phyloP scores from a whole-genome alignment of 2,329 filamentous ascomycete species.

The Dichotomopilus funicola region DNA sequence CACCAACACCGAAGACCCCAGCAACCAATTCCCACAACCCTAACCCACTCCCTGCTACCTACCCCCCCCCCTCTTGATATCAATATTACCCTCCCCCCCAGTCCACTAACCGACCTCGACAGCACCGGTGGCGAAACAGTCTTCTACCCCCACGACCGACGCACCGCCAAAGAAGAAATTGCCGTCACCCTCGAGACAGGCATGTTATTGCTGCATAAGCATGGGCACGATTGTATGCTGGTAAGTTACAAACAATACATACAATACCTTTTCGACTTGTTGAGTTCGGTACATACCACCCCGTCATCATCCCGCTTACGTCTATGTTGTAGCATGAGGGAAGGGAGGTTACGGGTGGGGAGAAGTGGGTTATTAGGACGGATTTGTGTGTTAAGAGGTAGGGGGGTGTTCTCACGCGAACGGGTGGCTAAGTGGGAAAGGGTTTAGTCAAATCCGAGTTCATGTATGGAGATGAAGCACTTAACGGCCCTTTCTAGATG shows the following conservation, averaged over 20 bases:
- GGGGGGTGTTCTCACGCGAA: constrained; percentile 27
- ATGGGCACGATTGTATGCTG: constrained; percentile 82
- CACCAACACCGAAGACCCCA: not conserved
- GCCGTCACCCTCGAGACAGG: constrained; percentile 73
- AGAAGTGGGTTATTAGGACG: constrained; percentile 87
- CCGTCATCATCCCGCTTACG: not conserved
- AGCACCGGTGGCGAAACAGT: constrained; percentile 76
- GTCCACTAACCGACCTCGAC: not conserved
- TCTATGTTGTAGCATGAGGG: constrained; percentile 61
- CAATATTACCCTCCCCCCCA: no score
- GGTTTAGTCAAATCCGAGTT: no score
- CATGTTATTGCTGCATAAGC: constrained; percentile 78
- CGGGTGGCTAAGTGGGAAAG: no score
- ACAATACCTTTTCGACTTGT: not conserved
- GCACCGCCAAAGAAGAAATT: constrained; percentile 55
- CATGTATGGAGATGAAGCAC: no score
- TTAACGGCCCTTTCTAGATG: no score
- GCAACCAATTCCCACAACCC: not conserved
- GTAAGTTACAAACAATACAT: constrained; percentile 34
- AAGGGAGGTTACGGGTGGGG: constrained; percentile 66
- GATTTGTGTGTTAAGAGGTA: constrained; percentile 63
- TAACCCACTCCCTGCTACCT: not conserved
- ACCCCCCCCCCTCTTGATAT: not conserved
- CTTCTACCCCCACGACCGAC: constrained; percentile 70
- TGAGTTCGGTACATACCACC: not conserved